Base-by-base conservation (phyloP, 345 rosid genomes). In the Anacardium occidentale region DNA sequence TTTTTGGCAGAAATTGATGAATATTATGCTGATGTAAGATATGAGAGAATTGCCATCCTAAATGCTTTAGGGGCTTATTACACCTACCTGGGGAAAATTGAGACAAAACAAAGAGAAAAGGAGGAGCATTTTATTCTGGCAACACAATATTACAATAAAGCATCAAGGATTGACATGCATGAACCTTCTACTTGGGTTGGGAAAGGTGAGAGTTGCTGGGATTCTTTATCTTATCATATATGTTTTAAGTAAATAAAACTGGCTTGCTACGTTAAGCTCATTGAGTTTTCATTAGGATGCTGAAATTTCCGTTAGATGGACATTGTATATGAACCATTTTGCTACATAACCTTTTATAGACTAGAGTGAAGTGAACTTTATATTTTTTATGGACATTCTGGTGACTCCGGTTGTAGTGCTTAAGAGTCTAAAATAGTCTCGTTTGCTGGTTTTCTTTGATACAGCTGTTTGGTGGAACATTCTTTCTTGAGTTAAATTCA, bases 131-230 rank as follows among this genome's bases (percentile, higher is more conserved):
- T 87, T 82, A 88, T 92, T 80, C 70, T 83, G 78, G 98, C 99
- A 22, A 95, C 98, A 47, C 88, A 84, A 61, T 83, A 91, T 73
- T 95, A 92, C 77, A 92, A 92, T 77, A 95, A 87, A 85, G 97
- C 98, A 7, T 92, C 99, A 0, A 87, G 98, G 79, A 95, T 95
- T 44, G 97, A 95, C 82, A 87, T 95, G 98, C 98, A 92, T 53
- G 99, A 95, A 78, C 96, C 99, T 79, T 90, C 94, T 42, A 95
- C 98, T 81, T 95, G 99, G 98, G 94, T 95, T 81, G 98, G 98
- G 61, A 95, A 95, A 92, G 99, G 98, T 92, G 68, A 62, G 24
- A 58, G 50, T 53, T 18, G 5, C 48, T 25, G 52, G 37, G 22
- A 4, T 61, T 70, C 21, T 48, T 78, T 70, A 2, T 72, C 15